Percentiles rank a stretch among this genome's conserved stretches.
These are phyloP conservation scores for Torulaspora quercuum DNA, from an alignment of 805 yeast genomes.

Conservation along the genomic window DNA sequence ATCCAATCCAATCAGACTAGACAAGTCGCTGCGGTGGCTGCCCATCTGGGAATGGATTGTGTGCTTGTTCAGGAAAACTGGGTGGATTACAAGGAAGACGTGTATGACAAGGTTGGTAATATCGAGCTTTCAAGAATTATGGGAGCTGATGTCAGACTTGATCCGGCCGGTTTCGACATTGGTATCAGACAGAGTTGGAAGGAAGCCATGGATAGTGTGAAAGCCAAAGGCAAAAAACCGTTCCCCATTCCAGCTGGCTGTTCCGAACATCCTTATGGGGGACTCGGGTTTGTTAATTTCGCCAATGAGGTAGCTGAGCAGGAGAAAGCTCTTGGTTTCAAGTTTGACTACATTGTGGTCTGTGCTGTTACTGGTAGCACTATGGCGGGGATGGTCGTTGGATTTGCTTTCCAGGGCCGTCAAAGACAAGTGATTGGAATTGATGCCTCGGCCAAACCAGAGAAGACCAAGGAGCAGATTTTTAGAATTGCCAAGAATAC, in stretches of 20 bases:
- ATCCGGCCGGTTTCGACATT: slow-evolving; percentile 37
- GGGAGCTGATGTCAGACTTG: slow-evolving; percentile 39
- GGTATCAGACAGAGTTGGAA: slow-evolving; percentile 39
- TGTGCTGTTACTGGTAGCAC: slow-evolving; percentile 36
- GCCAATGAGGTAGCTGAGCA: slow-evolving; percentile 37
- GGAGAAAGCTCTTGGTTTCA: slow-evolving; percentile 36
- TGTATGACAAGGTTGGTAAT: slow-evolving; percentile 38
- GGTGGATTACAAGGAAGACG: slow-evolving; percentile 38
- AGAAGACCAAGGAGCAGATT: slow-evolving; percentile 36
- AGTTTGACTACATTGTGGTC: slow-evolving; percentile 37
- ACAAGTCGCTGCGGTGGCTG: slow-evolving; percentile 39
- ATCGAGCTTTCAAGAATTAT: slow-evolving; percentile 38
- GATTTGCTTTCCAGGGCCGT: slow-evolving; percentile 38
- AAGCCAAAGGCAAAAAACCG: slow-evolving; percentile 34
- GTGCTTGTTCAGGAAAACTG: slow-evolving; percentile 39
- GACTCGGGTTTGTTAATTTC: slow-evolving; percentile 39
- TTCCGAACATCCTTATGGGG: slow-evolving; percentile 39
- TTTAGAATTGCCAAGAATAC: slow-evolving; percentile 37
- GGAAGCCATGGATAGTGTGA: slow-evolving; percentile 32
- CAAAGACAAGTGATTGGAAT: slow-evolving; percentile 34
- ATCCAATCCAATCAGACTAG: slow-evolving; percentile 39
- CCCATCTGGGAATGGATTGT: slow-evolving; percentile 37
- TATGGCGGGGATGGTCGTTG: slow-evolving; percentile 37
- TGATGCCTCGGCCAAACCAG: slow-evolving; percentile 39
- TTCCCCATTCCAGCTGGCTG: slow-evolving; percentile 41